Evolutionary conservation across 225 moss, liverwort and hornwort species (phyloP).

Genomic region (Bryoerythrophyllum caledonicum): DNA sequence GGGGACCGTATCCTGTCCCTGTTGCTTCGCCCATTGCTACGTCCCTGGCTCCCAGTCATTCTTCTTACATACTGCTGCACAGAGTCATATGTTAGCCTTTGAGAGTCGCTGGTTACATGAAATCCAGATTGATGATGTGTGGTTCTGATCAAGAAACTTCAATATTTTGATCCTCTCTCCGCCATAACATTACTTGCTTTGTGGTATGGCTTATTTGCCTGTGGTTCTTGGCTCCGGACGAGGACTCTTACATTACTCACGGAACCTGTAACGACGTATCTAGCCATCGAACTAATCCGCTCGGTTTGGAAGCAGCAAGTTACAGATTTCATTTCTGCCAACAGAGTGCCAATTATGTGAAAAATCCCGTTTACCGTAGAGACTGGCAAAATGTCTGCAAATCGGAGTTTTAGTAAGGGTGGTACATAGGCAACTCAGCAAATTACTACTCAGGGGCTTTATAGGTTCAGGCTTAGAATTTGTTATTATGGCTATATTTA

Average conservation of each 20-base stretch:
- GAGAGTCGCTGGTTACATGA: background rate
- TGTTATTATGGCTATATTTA: too few relatives aligned
- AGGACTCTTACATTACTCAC: too few relatives aligned
- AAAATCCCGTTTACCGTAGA: too few relatives aligned
- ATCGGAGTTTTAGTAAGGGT: too few relatives aligned
- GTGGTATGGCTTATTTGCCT: background rate
- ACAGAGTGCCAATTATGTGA: background rate
- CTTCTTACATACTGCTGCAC: background rate
- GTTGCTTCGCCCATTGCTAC: slow-evolving; percentile 6
- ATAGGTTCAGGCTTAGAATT: too few relatives aligned
- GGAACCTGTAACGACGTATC: background rate
- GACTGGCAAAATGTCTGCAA: too few relatives aligned
- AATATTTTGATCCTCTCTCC: background rate
- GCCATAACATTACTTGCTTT: background rate
- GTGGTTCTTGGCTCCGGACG: background rate
- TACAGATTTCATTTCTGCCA: background rate
- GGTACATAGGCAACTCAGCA: too few relatives aligned
- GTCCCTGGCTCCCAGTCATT: background rate
- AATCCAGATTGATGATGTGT: background rate
- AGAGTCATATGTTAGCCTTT: background rate
- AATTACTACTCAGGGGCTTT: too few relatives aligned
- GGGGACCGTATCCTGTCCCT: background rate
- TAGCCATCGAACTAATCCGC: background rate
- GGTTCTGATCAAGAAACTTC: background rate
- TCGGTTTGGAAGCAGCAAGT: background rate